Base-by-base conservation (phyloP, 179 eudicot species). In the Gypsophila paniculata region DNA sequence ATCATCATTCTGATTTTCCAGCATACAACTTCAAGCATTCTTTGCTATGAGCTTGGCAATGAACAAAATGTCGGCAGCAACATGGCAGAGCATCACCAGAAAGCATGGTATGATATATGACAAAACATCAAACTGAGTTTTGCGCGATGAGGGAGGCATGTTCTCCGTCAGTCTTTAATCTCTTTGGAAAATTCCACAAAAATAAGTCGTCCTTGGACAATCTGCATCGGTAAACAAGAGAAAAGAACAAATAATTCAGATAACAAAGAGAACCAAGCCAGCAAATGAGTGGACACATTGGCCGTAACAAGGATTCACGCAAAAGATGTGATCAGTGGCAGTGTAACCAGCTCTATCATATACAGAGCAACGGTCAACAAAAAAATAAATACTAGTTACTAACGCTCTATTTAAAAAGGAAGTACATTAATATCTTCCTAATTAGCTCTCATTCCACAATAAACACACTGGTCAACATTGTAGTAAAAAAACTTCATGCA, bases 171-270 rank as follows among this genome's bases (percentile, higher is more conserved):
- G 63, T 74, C 75, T 81, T 70, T 17, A 8, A n/a, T 44, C 52
- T 11, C 44, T 2, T 42, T 67, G 8, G 87, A 79, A 73, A 74
- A 15, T 74, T 86, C 86, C 36, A 86, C 89, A 72, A 84, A 79
- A 52, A 88, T 79, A 76, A 88, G 19, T 48, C 85, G 80, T 58
- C 92, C 85, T 39, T 69, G 6, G 10, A 86, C 76, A 52, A 88
- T 79, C 87, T 88, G 84, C 55, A 36, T 64, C 7, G 29, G 34
- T 39, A 54, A 19, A 75, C 7, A 10, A 61, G 11, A 4, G 2
- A 34, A 63, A 68, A 11, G 22, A 61, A 29, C 36, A 63, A 55
- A 2, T 17, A 61, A 12, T 18, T 26, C 36, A 65, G 52, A 22
- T 48, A 19, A 46, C 25, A 48, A 54, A 68, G 26, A 18, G 64